phyloP scores from a whole-genome alignment of 768 basidiomycete species.

The Termitomyces bulborhizus region DNA sequence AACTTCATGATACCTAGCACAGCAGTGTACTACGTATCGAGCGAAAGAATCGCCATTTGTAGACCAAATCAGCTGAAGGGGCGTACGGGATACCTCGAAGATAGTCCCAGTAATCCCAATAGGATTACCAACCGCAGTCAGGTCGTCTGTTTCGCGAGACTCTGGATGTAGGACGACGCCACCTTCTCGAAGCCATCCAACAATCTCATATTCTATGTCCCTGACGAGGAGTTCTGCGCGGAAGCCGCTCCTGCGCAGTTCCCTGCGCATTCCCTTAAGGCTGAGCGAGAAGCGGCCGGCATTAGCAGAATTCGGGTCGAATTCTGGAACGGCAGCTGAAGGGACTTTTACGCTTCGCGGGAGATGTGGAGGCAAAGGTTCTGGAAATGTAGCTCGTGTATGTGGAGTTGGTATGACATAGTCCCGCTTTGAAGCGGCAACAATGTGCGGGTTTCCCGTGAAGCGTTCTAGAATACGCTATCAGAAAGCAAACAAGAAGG shows the following conservation, averaged over 20 bases:
- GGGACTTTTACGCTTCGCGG: constrained; percentile 55
- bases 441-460: constrained; percentile 65
- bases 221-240: constrained; percentile 56
- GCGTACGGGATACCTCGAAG: constrained; percentile 60
- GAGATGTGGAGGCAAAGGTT: constrained; percentile 67
- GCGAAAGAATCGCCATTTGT: constrained; percentile 67
- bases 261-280: constrained; percentile 66
- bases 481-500: neutral
- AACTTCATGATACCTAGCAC: constrained; percentile 71
- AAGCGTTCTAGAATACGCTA: constrained; percentile 48
- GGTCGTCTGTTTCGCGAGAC: constrained; percentile 15
- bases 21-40: constrained; percentile 78
- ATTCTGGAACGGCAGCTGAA: constrained; percentile 28
- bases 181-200: constrained; percentile 54
- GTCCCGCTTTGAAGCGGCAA: constrained; percentile 55
- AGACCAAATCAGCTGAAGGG: constrained; percentile 68
- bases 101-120: constrained; percentile 51
- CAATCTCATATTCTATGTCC: constrained; percentile 61
- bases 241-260: constrained; percentile 56
- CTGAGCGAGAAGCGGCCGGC: constrained; percentile 75
- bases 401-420: constrained; percentile 37
- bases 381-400: constrained; percentile 59
- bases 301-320: constrained; percentile 50
- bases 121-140: constrained; percentile 30
- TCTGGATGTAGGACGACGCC: constrained; percentile 54